Evolutionary conservation across 2,329 filamentous ascomycete species (phyloP).

Genomic region (Cladosporium sp.): DNA sequence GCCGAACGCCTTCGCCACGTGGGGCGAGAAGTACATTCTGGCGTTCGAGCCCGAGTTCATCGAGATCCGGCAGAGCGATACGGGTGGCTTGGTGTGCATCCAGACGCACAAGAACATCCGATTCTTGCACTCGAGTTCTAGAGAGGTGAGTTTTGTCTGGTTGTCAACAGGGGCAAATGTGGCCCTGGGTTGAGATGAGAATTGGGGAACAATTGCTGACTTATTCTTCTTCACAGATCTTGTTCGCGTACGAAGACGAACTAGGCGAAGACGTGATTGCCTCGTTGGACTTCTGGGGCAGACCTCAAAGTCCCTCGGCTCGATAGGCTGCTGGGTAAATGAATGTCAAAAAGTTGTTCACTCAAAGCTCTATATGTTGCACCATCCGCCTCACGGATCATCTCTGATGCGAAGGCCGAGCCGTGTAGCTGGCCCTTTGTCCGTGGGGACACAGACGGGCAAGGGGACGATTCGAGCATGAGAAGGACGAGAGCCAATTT

Average conservation of each 20-base stretch:
- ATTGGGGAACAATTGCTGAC: slow-evolving; percentile 18
- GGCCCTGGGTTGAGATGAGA: not conserved
- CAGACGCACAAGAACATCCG: slow-evolving; percentile 95
- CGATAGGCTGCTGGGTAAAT: not conserved
- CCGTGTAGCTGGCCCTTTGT: not conserved
- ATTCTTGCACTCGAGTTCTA: slow-evolving; percentile 94
- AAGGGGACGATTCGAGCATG: not conserved
- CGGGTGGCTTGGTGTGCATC: slow-evolving; percentile 85
- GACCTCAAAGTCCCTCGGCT: slow-evolving; percentile 10
- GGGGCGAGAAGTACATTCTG: slow-evolving; percentile 87
- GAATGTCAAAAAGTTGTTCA: not conserved
- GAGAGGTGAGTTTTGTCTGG: slow-evolving; percentile 69
- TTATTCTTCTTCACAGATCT: slow-evolving; percentile 61
- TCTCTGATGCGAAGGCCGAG: not conserved
- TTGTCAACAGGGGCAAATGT: too few relatives aligned
- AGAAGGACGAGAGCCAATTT: not conserved
- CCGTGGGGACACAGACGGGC: not conserved
- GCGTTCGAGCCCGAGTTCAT: slow-evolving; percentile 98
- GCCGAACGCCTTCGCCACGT: slow-evolving; percentile 88
- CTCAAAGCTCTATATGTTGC: not conserved
- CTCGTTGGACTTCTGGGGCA: slow-evolving; percentile 90
- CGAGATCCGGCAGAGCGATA: slow-evolving; percentile 93
- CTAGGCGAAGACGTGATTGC: slow-evolving; percentile 89
- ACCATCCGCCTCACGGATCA: not conserved
- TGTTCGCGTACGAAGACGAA: slow-evolving; percentile 98